phyloP scores from a whole-genome alignment of 2,329 filamentous ascomycete genomes.

The Pseudohalonectria lignicola region DNA sequence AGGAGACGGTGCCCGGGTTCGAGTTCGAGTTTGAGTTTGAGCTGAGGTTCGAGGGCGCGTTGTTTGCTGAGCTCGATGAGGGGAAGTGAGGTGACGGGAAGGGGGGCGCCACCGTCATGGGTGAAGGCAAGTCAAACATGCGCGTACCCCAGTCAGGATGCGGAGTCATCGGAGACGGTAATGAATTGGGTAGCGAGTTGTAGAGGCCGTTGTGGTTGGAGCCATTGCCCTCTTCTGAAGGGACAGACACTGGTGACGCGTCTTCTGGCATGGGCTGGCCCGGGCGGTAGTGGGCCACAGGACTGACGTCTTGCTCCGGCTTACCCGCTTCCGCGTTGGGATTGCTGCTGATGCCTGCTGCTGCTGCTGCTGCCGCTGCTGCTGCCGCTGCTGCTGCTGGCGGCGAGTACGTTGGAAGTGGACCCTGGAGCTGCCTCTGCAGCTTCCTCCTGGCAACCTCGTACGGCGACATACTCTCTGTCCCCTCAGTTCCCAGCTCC shows the following conservation, averaged over 20 bases:
- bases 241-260: slow-evolving; percentile 19
- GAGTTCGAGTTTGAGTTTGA: too few relatives aligned
- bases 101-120: slow-evolving; percentile 24
- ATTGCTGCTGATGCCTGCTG: slow-evolving; percentile 8
- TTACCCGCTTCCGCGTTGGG: slow-evolving; percentile 19
- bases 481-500: slow-evolving; percentile 27
- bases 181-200: slow-evolving; percentile 26
- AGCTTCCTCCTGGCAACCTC: slow-evolving; percentile 39
- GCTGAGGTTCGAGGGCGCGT: neutral
- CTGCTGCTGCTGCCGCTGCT: slow-evolving; percentile 12
- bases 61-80: too few relatives aligned
- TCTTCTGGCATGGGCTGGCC: slow-evolving; percentile 9
- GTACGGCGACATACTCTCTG: slow-evolving; percentile 31
- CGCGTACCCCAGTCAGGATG: slow-evolving; percentile 26
- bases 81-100: too few relatives aligned
- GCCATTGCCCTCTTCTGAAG: slow-evolving; percentile 23
- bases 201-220: too few relatives aligned
- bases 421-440: slow-evolving; percentile 37
- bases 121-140: slow-evolving; percentile 30
- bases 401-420: slow-evolving; percentile 37
- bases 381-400: slow-evolving; percentile 17
- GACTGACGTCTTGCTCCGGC: slow-evolving; percentile 20
- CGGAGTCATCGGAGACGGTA: slow-evolving; percentile 38
- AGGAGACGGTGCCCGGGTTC: neutral
- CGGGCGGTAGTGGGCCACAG: slow-evolving; percentile 21